These are phyloP conservation scores for Phaeosphaeria sp. DNA, from an alignment of 2,329 filamentous ascomycete species.

Conservation along the genomic window DNA sequence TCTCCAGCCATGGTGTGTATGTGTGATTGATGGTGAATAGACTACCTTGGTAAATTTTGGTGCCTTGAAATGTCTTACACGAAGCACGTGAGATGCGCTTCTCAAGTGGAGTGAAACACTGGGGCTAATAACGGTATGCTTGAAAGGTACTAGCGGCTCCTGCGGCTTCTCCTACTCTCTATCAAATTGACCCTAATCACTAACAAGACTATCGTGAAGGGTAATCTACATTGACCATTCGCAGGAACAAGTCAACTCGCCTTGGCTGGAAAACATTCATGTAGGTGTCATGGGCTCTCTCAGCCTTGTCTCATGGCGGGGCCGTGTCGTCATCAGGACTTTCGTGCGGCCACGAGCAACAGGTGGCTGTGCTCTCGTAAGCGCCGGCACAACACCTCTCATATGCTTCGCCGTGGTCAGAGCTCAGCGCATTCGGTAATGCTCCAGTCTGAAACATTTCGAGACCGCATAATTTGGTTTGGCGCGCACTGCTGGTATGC, in stretches of 20 bases:
- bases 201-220: no score
- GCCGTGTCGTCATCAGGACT: no score
- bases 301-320: no score
- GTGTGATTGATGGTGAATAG: not conserved
- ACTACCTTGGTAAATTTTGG: not conserved
- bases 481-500: not conserved
- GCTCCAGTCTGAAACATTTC: not conserved
- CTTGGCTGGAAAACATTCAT: no score
- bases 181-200: no score
- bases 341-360: not conserved
- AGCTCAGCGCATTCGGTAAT: not conserved
- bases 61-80: not conserved
- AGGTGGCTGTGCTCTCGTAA: not conserved
- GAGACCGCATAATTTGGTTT: not conserved
- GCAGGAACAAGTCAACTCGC: no score
- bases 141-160: not conserved
- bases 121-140: not conserved
- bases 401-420: not conserved
- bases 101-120: constrained; percentile 4
- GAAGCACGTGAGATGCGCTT: not conserved
- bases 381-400: not conserved
- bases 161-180: no score
- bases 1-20: constrained; percentile 10
- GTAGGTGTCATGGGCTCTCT: no score
- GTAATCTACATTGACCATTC: no score